A percentile compares a stretch with the other conserved stretches of the same genome.
Conservation (phyloP, 2,329 filamentous ascomycete species). For the Colletotrichum endophyticum region DNA sequence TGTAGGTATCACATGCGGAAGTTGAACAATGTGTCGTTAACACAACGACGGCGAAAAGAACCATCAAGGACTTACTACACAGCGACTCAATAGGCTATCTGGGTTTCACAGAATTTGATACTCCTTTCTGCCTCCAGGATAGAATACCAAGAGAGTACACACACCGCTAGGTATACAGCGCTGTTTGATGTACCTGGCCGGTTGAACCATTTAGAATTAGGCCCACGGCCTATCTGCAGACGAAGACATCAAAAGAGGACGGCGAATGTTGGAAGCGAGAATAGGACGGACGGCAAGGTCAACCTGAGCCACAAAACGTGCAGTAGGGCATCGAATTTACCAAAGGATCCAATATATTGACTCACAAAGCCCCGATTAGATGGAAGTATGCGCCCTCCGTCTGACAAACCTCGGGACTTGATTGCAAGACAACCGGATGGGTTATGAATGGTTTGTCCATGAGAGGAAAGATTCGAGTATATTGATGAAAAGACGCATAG, state of each 20-base stretch:
- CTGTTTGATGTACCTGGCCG: neutral
- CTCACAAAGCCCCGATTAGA: neutral
- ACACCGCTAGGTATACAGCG: neutral
- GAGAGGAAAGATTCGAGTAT: neutral
- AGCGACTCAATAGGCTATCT: neutral
- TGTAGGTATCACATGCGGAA: neutral
- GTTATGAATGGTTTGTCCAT: neutral
- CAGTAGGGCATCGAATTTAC: neutral
- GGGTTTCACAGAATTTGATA: neutral
- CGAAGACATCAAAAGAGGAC: neutral
- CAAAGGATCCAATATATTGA: neutral
- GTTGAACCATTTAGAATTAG: neutral
- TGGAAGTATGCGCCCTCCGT: neutral
- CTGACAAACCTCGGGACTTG: neutral
- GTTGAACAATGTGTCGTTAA: neutral
- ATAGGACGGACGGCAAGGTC: neutral
- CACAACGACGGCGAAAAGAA: neutral
- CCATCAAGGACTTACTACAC: neutral
- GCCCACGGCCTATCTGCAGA: neutral
- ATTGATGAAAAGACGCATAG: neutral
- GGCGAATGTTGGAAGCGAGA: neutral
- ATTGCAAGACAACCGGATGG: neutral
- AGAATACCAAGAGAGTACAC: neutral
- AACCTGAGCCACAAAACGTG: neutral
- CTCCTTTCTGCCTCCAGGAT: neutral